Evolutionary conservation across 164 flowering plant genomes (phyloP), one percentile per base, ranked within the genome.

Genomic region (Sedum album): DNA sequence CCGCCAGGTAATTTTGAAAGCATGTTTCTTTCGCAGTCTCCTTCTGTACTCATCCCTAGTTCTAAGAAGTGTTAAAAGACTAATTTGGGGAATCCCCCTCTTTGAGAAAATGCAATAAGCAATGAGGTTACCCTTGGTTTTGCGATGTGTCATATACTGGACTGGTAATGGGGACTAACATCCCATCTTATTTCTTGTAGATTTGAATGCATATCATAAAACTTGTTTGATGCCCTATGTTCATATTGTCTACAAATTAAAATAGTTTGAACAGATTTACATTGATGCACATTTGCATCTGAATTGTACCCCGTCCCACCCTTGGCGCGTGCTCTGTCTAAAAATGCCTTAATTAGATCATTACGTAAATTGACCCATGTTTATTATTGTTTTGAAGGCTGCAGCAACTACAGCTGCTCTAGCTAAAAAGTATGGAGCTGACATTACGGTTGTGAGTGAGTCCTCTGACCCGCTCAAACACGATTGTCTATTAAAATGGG

Each of bases 391-490:
- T 39, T 66, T 6, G 33, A 76, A 93, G 97, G 98, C 97, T 77
- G 83, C 87, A 66, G 87, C 91, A 69, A 86, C 98, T 38, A 73
- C 90, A 25, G 85, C 97, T 70, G 82, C 90, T 76, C 79, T 94
- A 77, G 98, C 98, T 25, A 94, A 89, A 79, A 94, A 91, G 76
- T 91, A 88, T 78, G 98, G 95, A 39, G 94, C 97, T 68, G 91
- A 91, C 67, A 88, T 94, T 65, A 93, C 98, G n/a, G 97, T 93
- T 64, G 88, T 90, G 30, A 89, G 98, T 90, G 83, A 78, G 86
- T 67, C 38, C 63, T 31, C 49, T 60, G n/a, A n/a, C 66, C 68
- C 10, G 66, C 18, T 20, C n/a, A 14, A n/a, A 31, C n/a, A 33
- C 36, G 20, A 23, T 33, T 36, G 15, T 61, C 14, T 61, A 11